Evolutionary conservation across 208 protist species (phyloP), one percentile per base, ranked within the genome.

Genomic region (Acanthamoeba healyi): DNA sequence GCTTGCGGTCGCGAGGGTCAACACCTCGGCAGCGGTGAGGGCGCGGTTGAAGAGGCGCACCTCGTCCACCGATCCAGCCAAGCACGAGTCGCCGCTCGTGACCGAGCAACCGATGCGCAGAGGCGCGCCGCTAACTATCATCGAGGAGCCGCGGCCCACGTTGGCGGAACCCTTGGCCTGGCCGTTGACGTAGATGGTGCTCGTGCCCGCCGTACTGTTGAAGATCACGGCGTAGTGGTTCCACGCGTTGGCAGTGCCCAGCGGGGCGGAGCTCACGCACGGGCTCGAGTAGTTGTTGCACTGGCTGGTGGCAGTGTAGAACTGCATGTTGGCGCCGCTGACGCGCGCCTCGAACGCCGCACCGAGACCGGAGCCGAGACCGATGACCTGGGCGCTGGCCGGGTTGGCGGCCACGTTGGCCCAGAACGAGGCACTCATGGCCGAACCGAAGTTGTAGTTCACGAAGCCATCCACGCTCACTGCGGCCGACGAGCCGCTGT

Each of bases 91-190:
- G 58, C 65, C 65, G 86, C 65, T 56, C 38, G 24, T 49, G 58
- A 77, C 38, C 10, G 86, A 92, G 65, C 86, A 92, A 38, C 86
- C 86, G 40, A 92, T 92, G 40, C 86, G 56, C 58, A 92, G 65
- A 46, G 86, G 86, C 24, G 86, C 86, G 65, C 86, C 86, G 10
- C 24, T 12, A 14, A 92, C 65, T 19, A 36, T 44, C 14, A 92
- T 5, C 42, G 86, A n/a, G n/a, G n/a, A 92, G 32, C 86, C 86
- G 38, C 36, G 14, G 77, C 40, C 77, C 17, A 74, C 32, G 34
- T 22, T 44, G 44, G n/a, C n/a, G 19, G 56, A 32, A 26, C 10
- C 22, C 34, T 9, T 32, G 44, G 32, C 22, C 22, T n/a, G 10
- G 56, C 86, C 86, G 32, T 92, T 32, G 86, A 92, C 61, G 86